A percentile compares a stretch with the other conserved stretches of the same genome.
These are phyloP conservation scores for Salvia hispanica DNA, from an alignment of 257 asterid species.

Conservation along the genomic window DNA sequence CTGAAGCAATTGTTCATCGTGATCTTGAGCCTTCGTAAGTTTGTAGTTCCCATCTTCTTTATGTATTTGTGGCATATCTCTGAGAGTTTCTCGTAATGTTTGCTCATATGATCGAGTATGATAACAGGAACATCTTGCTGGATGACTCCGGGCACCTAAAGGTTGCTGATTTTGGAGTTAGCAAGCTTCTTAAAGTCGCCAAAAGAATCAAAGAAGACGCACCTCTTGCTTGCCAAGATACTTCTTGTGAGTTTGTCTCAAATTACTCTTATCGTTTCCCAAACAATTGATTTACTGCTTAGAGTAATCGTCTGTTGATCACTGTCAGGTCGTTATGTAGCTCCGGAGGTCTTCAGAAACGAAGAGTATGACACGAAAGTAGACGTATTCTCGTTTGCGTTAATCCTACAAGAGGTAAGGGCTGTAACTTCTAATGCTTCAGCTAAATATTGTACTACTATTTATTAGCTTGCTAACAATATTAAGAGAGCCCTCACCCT, in stretches of 20 bases:
- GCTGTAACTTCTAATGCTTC: conserved; percentile 3
- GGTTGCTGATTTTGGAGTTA: conserved; percentile 96
- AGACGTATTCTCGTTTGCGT: conserved; percentile 92
- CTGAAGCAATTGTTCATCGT: conserved; percentile 87
- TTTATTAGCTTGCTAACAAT: neutral
- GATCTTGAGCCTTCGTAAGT: conserved; percentile 98
- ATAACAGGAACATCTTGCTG: conserved; percentile 84
- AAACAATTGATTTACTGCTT: neutral
- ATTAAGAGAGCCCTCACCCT: too few species aligned
- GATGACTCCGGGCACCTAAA: conserved; percentile 96
- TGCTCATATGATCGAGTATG: conserved; percentile 29
- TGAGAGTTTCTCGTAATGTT: conserved; percentile 28
- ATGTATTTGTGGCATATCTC: neutral
- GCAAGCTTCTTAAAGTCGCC: conserved; percentile 82
- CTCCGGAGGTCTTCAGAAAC: conserved; percentile 86
- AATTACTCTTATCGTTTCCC: neutral
- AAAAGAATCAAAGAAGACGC: conserved; percentile 71
- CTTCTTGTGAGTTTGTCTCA: conserved; percentile 70
- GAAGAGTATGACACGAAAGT: conserved; percentile 95
- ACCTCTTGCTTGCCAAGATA: conserved; percentile 51
- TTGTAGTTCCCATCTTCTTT: conserved; percentile 26
- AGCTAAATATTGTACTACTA: neutral
- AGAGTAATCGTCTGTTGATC: conserved; percentile 21
- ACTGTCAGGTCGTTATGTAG: conserved; percentile 82
- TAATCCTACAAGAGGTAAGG: conserved; percentile 90